Evolutionary conservation across 306 rosid species (phyloP), one percentile per base, ranked within the genome.

Genomic region (Chamaecrista fasciculata): DNA sequence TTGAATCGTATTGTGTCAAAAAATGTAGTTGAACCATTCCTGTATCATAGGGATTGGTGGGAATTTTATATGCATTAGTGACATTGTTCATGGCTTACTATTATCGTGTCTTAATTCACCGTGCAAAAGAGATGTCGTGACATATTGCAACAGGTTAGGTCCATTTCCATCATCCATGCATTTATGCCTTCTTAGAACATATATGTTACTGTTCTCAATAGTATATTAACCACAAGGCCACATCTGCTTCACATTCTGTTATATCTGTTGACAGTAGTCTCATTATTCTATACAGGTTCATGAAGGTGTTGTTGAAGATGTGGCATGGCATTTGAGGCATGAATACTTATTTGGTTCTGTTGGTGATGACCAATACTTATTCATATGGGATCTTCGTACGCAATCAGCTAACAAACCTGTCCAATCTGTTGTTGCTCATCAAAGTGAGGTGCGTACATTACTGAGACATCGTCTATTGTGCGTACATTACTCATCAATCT

Each of bases 271-370:
- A 43, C 14, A 8, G 7, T 74, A 19, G 46, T 62, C 72, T 67
- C 31, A 48, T 61, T 50, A 16, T 37, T 72, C 23, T 72, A 12
- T 33, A 68, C 25, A 91, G 99, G 87, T 89, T 43, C 99, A 95
- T 71, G 99, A 89, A 76, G 97, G 99, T 75, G 99, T 95, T 52
- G 99, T 95, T 23, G 99, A 91, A 76, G 99, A 95, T 23, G 97
- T 95, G 9, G 92, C 99, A 29, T 95, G 99, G 99, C 97, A 95
- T 95, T 80, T 91, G 86, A 89, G 99, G 86, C 99, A 95, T 76
- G 99, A 95, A 66, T 87, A 95, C 79, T 78, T 91, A 71, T 95
- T 95, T 83, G 99, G 99, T 62, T 91, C 99, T 55, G 99, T 95
- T 74, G 99, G 99, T 11, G 99, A 95, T 78, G 99, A 95, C 83